Evolutionary conservation across 2,329 filamentous ascomycete species (phyloP).

Genomic region (Tolypocladium pustulatum): DNA sequence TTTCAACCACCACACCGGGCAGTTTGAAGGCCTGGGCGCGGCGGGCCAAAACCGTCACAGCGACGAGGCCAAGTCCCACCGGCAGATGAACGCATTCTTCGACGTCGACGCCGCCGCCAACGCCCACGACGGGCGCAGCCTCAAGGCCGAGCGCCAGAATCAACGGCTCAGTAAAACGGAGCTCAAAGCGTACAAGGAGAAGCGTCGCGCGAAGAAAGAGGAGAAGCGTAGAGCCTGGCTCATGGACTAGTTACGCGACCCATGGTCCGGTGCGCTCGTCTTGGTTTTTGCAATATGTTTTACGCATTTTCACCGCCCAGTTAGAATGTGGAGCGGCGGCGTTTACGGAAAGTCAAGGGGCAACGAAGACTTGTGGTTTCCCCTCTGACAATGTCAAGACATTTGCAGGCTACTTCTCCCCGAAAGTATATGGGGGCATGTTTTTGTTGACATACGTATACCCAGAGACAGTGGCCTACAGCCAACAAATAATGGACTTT

Average conservation of each 20-base stretch:
- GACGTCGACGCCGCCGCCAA: constrained; percentile 93
- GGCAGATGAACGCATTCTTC: constrained; percentile 92
- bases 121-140: constrained; percentile 75
- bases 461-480: not conserved
- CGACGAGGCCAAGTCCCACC: constrained; percentile 75
- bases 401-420: not conserved
- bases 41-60: constrained; percentile 67
- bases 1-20: constrained; percentile 89
- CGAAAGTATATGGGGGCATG: not conserved
- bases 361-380: no score
- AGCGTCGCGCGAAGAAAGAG: constrained; percentile 79
- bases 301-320: not conserved
- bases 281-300: not conserved
- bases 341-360: not conserved
- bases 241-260: constrained; percentile 49
- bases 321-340: not conserved
- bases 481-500: not conserved
- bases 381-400: no score
- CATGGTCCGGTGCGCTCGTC: no score
- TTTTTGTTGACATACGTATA: not conserved
- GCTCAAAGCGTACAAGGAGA: constrained; percentile 84
- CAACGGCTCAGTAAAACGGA: constrained; percentile 81
- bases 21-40: constrained; percentile 60
- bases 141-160: constrained; percentile 80
- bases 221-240: constrained; percentile 91